Evolutionary conservation across 2,329 filamentous ascomycete species (phyloP).

Genomic region (Cercospora nicotianae): DNA sequence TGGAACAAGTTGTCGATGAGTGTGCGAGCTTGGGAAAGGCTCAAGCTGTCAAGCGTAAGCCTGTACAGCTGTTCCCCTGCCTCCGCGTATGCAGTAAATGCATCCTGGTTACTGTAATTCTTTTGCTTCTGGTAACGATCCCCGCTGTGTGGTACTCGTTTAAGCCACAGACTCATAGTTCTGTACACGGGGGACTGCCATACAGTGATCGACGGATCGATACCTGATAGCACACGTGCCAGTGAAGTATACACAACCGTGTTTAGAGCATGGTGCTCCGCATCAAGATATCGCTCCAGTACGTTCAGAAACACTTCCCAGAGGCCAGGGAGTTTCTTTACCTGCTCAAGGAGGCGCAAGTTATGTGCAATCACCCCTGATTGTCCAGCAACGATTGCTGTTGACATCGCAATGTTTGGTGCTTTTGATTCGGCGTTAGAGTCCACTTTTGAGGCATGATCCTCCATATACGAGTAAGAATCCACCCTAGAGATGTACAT

Average conservation of each 20-base stretch:
- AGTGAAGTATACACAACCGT: slow-evolving; percentile 46
- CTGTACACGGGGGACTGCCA: slow-evolving; percentile 35
- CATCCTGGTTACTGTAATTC: slow-evolving; percentile 65
- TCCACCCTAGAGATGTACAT: slow-evolving; percentile 68
- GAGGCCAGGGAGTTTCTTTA: slow-evolving; percentile 66
- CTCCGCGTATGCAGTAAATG: slow-evolving; percentile 79
- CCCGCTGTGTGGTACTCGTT: slow-evolving; percentile 29
- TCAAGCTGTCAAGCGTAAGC: slow-evolving; percentile 66
- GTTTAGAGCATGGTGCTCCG: slow-evolving; percentile 44
- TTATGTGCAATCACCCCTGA: slow-evolving; percentile 74
- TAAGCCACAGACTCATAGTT: slow-evolving; percentile 37
- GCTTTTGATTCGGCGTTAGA: background rate
- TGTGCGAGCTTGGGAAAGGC: slow-evolving; percentile 61
- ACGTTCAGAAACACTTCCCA: slow-evolving; percentile 74
- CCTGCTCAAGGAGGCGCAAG: slow-evolving; percentile 67
- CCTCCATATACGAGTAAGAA: slow-evolving; percentile 21
- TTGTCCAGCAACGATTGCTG: slow-evolving; percentile 71
- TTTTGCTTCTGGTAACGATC: slow-evolving; percentile 15
- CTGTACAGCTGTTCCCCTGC: slow-evolving; percentile 76
- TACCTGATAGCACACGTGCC: slow-evolving; percentile 41
- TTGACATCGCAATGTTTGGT: slow-evolving; percentile 60
- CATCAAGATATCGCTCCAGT: slow-evolving; percentile 56
- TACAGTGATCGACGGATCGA: slow-evolving; percentile 22
- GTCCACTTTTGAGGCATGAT: slow-evolving; percentile 6
- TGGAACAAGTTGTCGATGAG: slow-evolving; percentile 71